These are phyloP conservation scores for Hordeum vulgare DNA, from an alignment of 176 grass and related monocot species.

Conservation along the genomic window MorexV3_pseudomolecules_assembly NC_058519.1:15373605-15374104, in stretches of 20 bases:
- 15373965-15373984: background rate
- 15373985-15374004: background rate
- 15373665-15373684: background rate
- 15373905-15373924: background rate
- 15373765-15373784: no score
- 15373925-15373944: background rate
- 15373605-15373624: no score
- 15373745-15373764: no score
- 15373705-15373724: no score
- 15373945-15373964: background rate
- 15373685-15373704: background rate
- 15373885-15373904: background rate
- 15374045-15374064: background rate
- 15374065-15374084: background rate
- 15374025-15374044: background rate
- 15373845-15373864: no score
- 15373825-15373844: background rate
- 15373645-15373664: no score
- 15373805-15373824: background rate
- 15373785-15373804: no score
- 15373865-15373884: background rate
- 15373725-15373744: no score
- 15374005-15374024: background rate
- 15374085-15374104: background rate
- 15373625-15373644: no score